These are phyloP conservation scores for Penicillium sp. DNA, from an alignment of 2,329 filamentous ascomycete genomes.

Conservation along the genomic window DNA sequence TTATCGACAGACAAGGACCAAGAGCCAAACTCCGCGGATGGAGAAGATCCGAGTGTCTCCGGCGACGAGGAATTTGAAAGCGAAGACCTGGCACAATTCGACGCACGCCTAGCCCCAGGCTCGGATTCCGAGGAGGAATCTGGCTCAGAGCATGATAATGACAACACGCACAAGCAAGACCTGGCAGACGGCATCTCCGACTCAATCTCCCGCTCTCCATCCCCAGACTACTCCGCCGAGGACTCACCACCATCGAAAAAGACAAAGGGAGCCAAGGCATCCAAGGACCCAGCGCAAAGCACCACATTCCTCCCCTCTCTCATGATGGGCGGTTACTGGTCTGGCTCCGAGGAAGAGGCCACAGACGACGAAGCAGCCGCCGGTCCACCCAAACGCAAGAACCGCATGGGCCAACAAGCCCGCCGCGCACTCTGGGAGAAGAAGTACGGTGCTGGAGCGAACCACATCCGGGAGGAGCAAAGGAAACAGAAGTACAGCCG, in stretches of 20 bases:
- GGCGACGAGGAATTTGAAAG: conserved; percentile 37
- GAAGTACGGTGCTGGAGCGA: conserved; percentile 65
- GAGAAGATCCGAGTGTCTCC: conserved; percentile 29
- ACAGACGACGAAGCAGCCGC: conserved; percentile 53
- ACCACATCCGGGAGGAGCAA: conserved; percentile 59
- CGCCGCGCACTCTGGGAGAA: conserved; percentile 67
- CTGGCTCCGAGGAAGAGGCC: conserved; percentile 64
- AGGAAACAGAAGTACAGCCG: conserved; percentile 43
- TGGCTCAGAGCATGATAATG: conserved; percentile 36
- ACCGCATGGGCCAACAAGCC: conserved; percentile 67
- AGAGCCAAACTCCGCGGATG: conserved; percentile 16
- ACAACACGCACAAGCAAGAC: conserved; percentile 26
- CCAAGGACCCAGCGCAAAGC: conserved; percentile 33
- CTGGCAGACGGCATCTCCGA: conserved; percentile 36
- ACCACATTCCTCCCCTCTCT: conserved; percentile 68
- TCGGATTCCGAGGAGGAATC: conserved; percentile 35
- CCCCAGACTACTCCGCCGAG: conserved; percentile 31
- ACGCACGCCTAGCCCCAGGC: conserved; percentile 41
- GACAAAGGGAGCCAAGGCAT: conserved; percentile 29
- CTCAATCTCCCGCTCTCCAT: conserved; percentile 46
- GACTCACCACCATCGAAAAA: conserved; percentile 35
- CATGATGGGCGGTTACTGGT: conserved; percentile 66
- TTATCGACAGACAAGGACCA: conserved; percentile 6
- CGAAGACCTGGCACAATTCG: conserved; percentile 41
- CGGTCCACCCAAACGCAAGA: conserved; percentile 57